These are phyloP conservation scores for Aspergillus carbonarius DNA, from an alignment of 2,329 filamentous ascomycete species.

Conservation along the genomic window DNA sequence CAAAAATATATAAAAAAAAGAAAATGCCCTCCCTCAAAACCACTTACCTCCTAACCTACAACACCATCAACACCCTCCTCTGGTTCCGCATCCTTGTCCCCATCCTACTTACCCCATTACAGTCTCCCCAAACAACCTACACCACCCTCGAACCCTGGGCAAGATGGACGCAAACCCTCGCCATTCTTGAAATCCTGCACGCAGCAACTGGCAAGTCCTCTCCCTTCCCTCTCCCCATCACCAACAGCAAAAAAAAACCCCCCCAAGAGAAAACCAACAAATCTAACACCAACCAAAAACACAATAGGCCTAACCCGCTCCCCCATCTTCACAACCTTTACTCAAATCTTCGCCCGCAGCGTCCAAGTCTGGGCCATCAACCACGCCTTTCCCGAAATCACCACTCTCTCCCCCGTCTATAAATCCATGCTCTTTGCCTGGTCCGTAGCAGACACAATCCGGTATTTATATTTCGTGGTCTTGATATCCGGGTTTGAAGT, in stretches of 20 bases:
- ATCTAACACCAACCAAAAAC: not conserved
- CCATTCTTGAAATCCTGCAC: constrained; percentile 28
- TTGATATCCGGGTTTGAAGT: constrained; percentile 18
- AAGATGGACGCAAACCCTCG: constrained; percentile 27
- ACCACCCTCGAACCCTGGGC: constrained; percentile 25
- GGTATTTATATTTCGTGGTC: constrained; percentile 28
- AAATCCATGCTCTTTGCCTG: constrained; percentile 29
- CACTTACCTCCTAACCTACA: constrained; percentile 28
- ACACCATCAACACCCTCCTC: constrained; percentile 22
- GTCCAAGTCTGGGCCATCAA: constrained; percentile 35
- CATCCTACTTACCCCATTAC: constrained; percentile 10
- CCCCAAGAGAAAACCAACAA: not conserved
- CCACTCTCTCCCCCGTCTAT: constrained; percentile 21
- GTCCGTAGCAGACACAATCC: constrained; percentile 27
- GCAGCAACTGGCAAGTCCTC: constrained; percentile 22
- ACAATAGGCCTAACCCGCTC: constrained; percentile 26
- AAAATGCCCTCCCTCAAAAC: constrained; percentile 3
- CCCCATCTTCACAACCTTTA: constrained; percentile 32
- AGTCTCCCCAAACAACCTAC: constrained; percentile 17
- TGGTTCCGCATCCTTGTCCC: constrained; percentile 27
- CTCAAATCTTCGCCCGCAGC: constrained; percentile 30
- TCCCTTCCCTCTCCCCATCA: not conserved
- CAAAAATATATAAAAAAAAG: not conserved
- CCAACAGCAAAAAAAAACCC: not conserved
- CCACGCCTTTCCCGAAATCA: constrained; percentile 23